Percentiles rank a stretch among this genome's conserved stretches.
phyloP scores from a whole-genome alignment of 192 early-diverging fungal genomes.

The Linnemannia elongata region DNA sequence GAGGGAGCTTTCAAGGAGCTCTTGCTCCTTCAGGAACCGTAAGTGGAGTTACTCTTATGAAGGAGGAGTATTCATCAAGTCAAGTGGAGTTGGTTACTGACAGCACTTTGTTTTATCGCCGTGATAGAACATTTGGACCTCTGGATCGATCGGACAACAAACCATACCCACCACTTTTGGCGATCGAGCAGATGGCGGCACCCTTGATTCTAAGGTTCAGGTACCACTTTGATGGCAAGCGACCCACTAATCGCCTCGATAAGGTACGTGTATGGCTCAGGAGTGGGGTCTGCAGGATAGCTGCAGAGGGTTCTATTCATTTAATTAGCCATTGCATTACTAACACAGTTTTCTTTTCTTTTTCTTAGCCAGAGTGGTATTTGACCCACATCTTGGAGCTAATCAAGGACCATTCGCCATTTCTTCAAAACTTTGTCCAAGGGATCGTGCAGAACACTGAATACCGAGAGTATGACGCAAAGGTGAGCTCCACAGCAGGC shows the following conservation, averaged over 20 bases:
- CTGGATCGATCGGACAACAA: conserved; percentile 27
- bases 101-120: background rate
- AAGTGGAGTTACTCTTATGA: conserved; percentile 22
- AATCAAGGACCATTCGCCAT: conserved; percentile 72
- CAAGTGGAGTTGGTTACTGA: background rate
- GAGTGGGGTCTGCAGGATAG: background rate
- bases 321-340: background rate
- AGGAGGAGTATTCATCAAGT: background rate
- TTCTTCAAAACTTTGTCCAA: conserved; percentile 75
- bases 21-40: conserved; percentile 57
- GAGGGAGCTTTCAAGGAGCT: conserved; percentile 50
- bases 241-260: conserved; percentile 80
- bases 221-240: conserved; percentile 80
- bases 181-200: conserved; percentile 69
- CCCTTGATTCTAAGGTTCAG: conserved; percentile 75
- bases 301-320: background rate
- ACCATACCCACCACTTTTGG: conserved; percentile 56
- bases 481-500: conserved; percentile 35
- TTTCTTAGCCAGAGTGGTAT: conserved; percentile 81
- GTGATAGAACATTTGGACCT: conserved; percentile 22
- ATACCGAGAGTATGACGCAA: conserved; percentile 63
- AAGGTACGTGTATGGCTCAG: conserved; percentile 60
- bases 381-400: conserved; percentile 70
- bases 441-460: conserved; percentile 67
- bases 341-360: background rate